phyloP scores from a whole-genome alignment of 148 eudicot genomes.

The Vaccinium macrocarpon region DNA sequence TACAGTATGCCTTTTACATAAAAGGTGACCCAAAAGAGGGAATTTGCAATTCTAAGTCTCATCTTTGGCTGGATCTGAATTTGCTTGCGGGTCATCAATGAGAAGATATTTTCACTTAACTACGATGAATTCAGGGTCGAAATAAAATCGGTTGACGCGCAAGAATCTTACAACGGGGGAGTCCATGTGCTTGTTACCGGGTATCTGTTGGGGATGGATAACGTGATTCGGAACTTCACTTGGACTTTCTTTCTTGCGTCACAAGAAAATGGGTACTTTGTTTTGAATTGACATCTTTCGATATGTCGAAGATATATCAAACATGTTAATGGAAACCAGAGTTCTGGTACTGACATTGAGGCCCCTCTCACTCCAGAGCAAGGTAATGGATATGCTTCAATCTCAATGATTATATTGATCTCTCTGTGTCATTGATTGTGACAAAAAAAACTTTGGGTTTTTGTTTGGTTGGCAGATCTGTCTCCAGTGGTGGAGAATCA shows the following conservation, averaged over 20 bases:
- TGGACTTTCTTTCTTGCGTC: slow-evolving; percentile 77
- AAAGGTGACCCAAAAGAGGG: background rate
- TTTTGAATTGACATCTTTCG: slow-evolving; percentile 78
- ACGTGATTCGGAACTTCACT: slow-evolving; percentile 33
- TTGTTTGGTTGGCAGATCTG: slow-evolving; percentile 23
- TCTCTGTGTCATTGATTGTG: background rate
- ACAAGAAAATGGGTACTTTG: slow-evolving; percentile 74
- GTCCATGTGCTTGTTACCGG: slow-evolving; percentile 80
- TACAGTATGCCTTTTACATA: background rate
- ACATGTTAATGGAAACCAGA: slow-evolving; percentile 25
- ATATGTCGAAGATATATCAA: slow-evolving; percentile 43
- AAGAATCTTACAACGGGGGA: slow-evolving; percentile 70
- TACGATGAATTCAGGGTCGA: slow-evolving; percentile 59
- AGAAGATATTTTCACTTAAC: slow-evolving; percentile 56
- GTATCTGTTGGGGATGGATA: slow-evolving; percentile 47
- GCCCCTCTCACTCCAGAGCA: slow-evolving; percentile 35
- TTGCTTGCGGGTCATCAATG: slow-evolving; percentile 71
- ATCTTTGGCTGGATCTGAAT: background rate
- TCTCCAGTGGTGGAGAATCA: slow-evolving; percentile 45
- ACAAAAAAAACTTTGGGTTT: slow-evolving; percentile 13
- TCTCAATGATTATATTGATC: slow-evolving; percentile 3
- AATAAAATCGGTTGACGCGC: slow-evolving; percentile 78
- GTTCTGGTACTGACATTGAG: slow-evolving; percentile 25
- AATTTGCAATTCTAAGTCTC: background rate
- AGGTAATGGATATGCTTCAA: slow-evolving; percentile 38